phyloP scores from a whole-genome alignment of 139 green algal species.

The Chlorella sorokiniana region DNA sequence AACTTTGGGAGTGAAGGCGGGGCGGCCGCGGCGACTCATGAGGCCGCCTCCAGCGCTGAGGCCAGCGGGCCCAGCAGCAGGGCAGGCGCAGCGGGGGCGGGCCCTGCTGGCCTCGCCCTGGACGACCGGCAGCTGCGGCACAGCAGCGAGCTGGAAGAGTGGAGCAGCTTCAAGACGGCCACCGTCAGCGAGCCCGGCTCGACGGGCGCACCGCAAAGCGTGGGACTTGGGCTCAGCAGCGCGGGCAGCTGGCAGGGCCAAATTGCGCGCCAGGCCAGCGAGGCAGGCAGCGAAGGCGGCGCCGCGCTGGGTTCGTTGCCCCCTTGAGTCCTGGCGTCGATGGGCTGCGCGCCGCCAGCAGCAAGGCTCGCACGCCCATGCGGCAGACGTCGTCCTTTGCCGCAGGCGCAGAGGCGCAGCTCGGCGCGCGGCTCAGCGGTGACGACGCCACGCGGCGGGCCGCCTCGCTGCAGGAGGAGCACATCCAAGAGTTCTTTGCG shows the following conservation, averaged over 20 bases:
- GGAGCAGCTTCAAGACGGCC: slow-evolving; percentile 22
- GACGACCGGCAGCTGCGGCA: background rate
- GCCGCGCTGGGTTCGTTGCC: background rate
- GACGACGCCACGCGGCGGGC: background rate
- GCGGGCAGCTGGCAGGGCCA: background rate
- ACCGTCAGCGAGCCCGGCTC: background rate
- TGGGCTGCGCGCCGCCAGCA: background rate
- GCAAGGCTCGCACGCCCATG: background rate
- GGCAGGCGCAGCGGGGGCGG: background rate
- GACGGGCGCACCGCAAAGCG: background rate
- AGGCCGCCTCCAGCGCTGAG: background rate
- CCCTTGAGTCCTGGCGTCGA: background rate
- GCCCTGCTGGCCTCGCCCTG: background rate
- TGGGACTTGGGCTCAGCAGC: background rate
- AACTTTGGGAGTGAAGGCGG: too few relatives aligned
- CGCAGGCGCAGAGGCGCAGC: background rate
- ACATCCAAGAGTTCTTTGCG: background rate
- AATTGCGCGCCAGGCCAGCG: background rate
- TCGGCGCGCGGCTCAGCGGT: background rate
- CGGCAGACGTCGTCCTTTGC: background rate
- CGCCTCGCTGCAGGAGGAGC: background rate
- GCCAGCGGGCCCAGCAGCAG: background rate
- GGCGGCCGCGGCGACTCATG: background rate
- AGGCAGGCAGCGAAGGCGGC: background rate
- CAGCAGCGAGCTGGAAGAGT: background rate